A percentile compares a stretch with the other conserved stretches of the same genome.
phyloP scores from a whole-genome alignment of 2,329 filamentous ascomycete genomes.

The Lasiodiplodia citricola region DNA sequence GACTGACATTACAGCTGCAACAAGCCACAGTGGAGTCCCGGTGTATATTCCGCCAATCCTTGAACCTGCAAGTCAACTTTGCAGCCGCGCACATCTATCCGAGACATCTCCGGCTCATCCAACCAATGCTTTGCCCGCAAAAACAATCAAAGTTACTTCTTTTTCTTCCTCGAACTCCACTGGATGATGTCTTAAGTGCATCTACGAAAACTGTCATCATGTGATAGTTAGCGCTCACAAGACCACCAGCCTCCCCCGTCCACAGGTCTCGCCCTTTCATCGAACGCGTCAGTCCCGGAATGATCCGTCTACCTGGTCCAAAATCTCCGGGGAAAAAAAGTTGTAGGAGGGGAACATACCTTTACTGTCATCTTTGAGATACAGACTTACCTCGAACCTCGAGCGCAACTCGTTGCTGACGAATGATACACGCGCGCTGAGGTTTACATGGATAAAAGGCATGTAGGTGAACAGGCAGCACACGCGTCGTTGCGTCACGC shows the following conservation, averaged over 20 bases:
- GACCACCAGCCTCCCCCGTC: constrained; percentile 9
- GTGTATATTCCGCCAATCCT: background rate
- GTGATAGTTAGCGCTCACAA: constrained; percentile 8
- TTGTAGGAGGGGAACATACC: background rate
- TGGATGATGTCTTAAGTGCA: background rate
- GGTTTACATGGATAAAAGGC: background rate
- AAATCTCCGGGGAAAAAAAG: background rate
- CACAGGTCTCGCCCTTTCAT: background rate
- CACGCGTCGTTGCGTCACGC: background rate
- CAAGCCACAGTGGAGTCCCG: background rate
- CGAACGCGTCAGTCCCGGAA: background rate
- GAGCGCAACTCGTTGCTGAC: background rate
- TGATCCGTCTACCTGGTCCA: background rate
- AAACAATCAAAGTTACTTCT: background rate
- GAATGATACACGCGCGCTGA: background rate
- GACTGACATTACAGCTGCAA: background rate
- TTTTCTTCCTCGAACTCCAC: background rate
- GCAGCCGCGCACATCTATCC: constrained; percentile 8
- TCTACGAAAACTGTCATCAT: constrained; percentile 9
- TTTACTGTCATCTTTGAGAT: background rate
- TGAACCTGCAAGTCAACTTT: background rate
- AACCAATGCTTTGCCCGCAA: background rate
- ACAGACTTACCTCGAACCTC: background rate
- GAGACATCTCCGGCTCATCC: constrained; percentile 15
- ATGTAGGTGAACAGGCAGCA: background rate